These are phyloP conservation scores for Hericium alpestre DNA, from an alignment of 768 basidiomycete species.

Conservation along the genomic window DNA sequence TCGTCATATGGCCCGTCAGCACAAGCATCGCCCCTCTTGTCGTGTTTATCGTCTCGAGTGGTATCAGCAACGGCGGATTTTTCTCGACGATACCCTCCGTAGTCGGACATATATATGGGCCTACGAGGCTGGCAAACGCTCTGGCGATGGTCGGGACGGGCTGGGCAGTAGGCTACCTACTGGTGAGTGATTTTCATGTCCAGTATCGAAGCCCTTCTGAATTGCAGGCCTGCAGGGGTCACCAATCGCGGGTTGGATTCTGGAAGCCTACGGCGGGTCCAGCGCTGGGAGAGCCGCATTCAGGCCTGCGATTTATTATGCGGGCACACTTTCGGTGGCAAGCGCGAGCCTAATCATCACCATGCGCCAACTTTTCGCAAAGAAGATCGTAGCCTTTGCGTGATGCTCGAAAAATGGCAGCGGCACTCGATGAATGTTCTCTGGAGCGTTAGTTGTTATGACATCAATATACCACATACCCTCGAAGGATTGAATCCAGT, in stretches of 20 bases:
- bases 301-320: constrained; percentile 23
- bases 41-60: constrained; percentile 19
- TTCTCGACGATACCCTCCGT: constrained; percentile 25
- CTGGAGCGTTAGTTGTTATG: too few species aligned
- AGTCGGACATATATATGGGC: constrained; percentile 20
- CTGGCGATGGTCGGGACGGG: constrained; percentile 25
- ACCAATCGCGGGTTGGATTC: constrained; percentile 20
- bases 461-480: too few species aligned
- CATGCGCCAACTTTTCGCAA: constrained; percentile 3
- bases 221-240: constrained; percentile 13
- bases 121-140: constrained; percentile 20
- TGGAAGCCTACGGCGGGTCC: constrained; percentile 18
- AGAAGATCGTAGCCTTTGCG: neutral
- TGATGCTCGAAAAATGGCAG: neutral
- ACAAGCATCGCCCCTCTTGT: constrained; percentile 16
- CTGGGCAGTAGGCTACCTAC: constrained; percentile 21
- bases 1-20: constrained; percentile 16
- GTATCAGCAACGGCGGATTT: constrained; percentile 23
- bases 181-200: constrained; percentile 6
- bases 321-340: constrained; percentile 18
- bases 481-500: too few species aligned
- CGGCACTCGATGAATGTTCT: too few species aligned
- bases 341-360: constrained; percentile 14
- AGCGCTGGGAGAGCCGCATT: constrained; percentile 15
- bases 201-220: too few species aligned